Evolutionary conservation across 169 alveolate species (phyloP).

Genomic region (Eimeria tenella): DNA sequence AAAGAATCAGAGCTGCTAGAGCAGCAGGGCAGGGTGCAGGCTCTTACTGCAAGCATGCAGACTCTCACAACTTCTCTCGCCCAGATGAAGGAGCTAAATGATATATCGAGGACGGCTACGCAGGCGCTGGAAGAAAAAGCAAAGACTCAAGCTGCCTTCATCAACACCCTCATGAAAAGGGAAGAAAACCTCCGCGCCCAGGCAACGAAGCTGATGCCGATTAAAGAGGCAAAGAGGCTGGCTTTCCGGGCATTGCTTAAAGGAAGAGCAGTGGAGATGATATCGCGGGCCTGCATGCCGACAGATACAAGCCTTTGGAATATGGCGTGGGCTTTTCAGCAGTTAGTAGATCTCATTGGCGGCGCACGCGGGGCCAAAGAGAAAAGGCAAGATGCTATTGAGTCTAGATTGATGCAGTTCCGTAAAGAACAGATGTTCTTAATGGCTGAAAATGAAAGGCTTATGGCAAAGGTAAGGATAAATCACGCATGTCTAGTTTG

Average conservation of each 20-base stretch:
- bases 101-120: conserved; percentile 76
- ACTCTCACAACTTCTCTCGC: conserved; percentile 74
- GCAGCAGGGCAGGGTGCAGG: conserved; percentile 71
- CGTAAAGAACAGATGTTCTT: conserved; percentile 78
- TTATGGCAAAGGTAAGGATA: conserved; percentile 69
- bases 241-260: conserved; percentile 80
- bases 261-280: conserved; percentile 78
- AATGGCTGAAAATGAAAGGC: conserved; percentile 78
- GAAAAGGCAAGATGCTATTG: conserved; percentile 60
- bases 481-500: too few species aligned
- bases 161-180: conserved; percentile 36
- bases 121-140: conserved; percentile 77
- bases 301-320: conserved; percentile 44
- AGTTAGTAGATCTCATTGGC: conserved; percentile 66
- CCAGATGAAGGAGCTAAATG: conserved; percentile 74
- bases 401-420: conserved; percentile 77
- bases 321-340: conserved; percentile 78
- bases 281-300: conserved; percentile 34
- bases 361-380: conserved; percentile 51
- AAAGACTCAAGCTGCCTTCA: conserved; percentile 67
- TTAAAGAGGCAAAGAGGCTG: conserved; percentile 75
- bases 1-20: conserved; percentile 51
- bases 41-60: conserved; percentile 73
- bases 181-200: conserved; percentile 50
- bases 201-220: conserved; percentile 69